These are phyloP conservation scores for Escallonia rubra DNA, from an alignment of 129 eudicot genomes.

Conservation along the genomic window DNA sequence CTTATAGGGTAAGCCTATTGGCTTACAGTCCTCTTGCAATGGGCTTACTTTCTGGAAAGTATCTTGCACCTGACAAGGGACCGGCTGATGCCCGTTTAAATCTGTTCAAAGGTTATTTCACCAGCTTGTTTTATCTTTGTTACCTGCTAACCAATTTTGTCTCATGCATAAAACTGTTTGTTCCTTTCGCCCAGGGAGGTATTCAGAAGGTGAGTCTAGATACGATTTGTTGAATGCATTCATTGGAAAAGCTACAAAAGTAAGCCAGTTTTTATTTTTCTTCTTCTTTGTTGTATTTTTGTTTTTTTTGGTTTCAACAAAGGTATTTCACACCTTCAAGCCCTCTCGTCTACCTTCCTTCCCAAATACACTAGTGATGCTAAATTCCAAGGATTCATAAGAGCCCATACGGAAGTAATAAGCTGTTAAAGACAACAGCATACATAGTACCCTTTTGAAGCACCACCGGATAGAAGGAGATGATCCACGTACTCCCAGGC, in stretches of 20 bases:
- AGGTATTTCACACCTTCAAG: no score
- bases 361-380: no score
- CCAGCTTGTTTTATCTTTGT: constrained; percentile 2
- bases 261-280: constrained; percentile 22
- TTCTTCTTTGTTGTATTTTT: not conserved
- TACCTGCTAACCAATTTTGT: not conserved
- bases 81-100: constrained; percentile 81
- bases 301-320: no score
- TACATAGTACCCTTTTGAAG: no score
- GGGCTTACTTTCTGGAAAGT: constrained; percentile 96
- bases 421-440: no score
- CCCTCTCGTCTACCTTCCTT: no score
- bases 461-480: no score
- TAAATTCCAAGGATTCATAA: no score
- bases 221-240: constrained; percentile 52
- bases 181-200: constrained; percentile 51
- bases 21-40: constrained; percentile 98
- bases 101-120: constrained; percentile 57
- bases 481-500: no score
- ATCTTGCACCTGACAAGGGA: constrained; percentile 57
- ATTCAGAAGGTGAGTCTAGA: constrained; percentile 93
- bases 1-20: constrained; percentile 63
- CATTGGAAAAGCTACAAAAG: constrained; percentile 48
- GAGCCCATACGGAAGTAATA: no score
- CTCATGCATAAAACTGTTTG: not conserved